phyloP scores from a whole-genome alignment of 306 rosid genomes.

The Citrullus colocynthis region DNA sequence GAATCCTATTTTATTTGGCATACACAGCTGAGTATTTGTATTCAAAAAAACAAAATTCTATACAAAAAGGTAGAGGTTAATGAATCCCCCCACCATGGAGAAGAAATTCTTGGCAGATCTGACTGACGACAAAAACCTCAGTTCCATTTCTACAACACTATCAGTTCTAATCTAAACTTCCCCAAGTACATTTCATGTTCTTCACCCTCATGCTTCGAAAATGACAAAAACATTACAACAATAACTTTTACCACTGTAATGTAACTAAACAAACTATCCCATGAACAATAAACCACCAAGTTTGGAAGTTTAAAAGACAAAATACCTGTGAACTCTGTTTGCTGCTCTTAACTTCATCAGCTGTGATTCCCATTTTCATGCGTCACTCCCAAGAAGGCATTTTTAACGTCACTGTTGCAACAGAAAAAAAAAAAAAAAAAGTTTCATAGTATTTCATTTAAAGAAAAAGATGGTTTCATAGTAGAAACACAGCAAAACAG shows the following conservation, averaged over 20 bases:
- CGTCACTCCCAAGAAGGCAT: not conserved
- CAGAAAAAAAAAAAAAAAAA: not conserved
- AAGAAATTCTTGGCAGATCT: not conserved
- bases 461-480: not conserved
- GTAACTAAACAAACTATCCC: not conserved
- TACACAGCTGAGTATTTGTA: not conserved
- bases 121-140: not conserved
- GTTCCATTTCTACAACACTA: not conserved
- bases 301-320: not conserved
- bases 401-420: not conserved
- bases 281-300: not conserved
- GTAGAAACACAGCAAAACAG: not conserved
- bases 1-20: not conserved
- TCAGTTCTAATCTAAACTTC: not conserved
- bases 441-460: not conserved
- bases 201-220: not conserved
- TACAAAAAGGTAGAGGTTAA: not conserved
- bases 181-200: not conserved
- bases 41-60: not conserved
- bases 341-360: not conserved
- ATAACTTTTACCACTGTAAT: not conserved
- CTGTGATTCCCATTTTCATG: not conserved
- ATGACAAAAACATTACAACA: not conserved
- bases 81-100: not conserved
- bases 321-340: not conserved